Evolutionary conservation across 176 grass and related monocot species (phyloP).

Genomic region (Thinopyrum elongatum): DNA sequence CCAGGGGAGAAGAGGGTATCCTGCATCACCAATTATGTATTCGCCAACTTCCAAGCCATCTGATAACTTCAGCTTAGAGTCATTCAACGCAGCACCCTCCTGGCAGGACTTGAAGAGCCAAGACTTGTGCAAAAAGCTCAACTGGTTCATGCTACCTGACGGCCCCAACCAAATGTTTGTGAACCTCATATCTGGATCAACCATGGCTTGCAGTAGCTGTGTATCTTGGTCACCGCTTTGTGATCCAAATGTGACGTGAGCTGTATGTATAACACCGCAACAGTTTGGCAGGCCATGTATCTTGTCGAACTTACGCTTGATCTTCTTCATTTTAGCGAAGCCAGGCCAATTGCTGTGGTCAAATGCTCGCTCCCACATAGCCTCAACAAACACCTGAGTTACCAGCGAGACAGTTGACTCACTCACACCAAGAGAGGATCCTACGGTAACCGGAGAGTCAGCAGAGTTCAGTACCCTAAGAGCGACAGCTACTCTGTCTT

Average conservation of each 20-base stretch:
- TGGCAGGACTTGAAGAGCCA: neutral
- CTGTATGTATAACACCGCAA: constrained; percentile 54
- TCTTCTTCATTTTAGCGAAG: constrained; percentile 27
- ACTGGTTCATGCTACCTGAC: neutral
- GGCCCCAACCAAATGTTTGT: neutral
- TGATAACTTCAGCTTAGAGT: no score
- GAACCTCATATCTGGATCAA: neutral
- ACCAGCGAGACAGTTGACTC: constrained; percentile 58
- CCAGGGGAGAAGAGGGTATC: no score
- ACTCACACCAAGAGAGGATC: constrained; percentile 20
- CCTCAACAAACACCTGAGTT: constrained; percentile 57
- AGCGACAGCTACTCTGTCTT: constrained; percentile 38
- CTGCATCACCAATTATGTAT: no score
- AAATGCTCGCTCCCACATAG: constrained; percentile 33
- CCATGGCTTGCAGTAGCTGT: neutral
- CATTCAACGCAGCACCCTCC: no score
- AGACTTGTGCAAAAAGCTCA: neutral
- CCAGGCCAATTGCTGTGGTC: constrained; percentile 46
- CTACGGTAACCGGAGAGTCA: neutral
- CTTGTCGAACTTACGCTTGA: constrained; percentile 53
- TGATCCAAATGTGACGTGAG: constrained; percentile 33
- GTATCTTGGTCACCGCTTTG: neutral
- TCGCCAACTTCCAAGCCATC: no score
- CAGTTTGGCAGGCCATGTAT: constrained; percentile 56
- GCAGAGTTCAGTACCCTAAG: neutral